phyloP scores from a whole-genome alignment of 1,284 basidiomycete genomes.

The Boletus sp. region DNA sequence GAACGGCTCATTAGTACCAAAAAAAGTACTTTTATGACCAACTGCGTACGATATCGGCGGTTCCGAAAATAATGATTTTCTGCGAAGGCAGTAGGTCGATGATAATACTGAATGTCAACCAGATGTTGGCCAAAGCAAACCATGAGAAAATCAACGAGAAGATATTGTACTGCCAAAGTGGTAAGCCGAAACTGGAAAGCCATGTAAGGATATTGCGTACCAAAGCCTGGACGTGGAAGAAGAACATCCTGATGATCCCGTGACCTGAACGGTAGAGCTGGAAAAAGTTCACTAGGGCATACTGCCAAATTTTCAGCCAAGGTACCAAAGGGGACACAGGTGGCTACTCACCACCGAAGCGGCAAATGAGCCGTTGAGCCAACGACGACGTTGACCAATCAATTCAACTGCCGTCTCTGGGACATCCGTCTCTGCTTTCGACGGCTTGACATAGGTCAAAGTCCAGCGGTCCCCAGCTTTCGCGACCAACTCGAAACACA shows the following conservation, averaged over 20 bases:
- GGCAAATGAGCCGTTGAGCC: conserved; percentile 97
- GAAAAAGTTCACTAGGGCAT: conserved; percentile 94
- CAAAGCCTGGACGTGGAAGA: conserved; percentile 90
- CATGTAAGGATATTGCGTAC: conserved; percentile 40
- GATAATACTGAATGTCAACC: conserved; percentile 95
- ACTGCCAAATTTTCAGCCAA: conserved; percentile 42
- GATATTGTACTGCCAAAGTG: conserved; percentile 59
- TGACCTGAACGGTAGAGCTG: conserved; percentile 83
- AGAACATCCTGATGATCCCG: conserved; percentile 86
- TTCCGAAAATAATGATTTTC: conserved; percentile 69
- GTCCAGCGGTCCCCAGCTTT: conserved; percentile 87
- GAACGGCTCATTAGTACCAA: conserved; percentile 15
- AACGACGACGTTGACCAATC: conserved; percentile 92
- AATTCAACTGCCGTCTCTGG: conserved; percentile 87
- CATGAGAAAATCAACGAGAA: conserved; percentile 83
- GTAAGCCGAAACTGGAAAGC: conserved; percentile 1
- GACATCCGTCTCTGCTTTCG: conserved; percentile 93
- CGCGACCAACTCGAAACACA: conserved; percentile 95
- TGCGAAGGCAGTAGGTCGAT: conserved; percentile 81
- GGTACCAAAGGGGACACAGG: not conserved
- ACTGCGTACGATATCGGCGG: conserved; percentile 50
- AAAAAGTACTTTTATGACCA: not conserved
- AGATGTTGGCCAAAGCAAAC: conserved; percentile 91
- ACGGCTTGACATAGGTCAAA: conserved; percentile 91
- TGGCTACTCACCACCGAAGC: conserved; percentile 75